Evolutionary conservation across 2,329 filamentous ascomycete genomes (phyloP).

Genomic region (Phialemoniopsis sp.): DNA sequence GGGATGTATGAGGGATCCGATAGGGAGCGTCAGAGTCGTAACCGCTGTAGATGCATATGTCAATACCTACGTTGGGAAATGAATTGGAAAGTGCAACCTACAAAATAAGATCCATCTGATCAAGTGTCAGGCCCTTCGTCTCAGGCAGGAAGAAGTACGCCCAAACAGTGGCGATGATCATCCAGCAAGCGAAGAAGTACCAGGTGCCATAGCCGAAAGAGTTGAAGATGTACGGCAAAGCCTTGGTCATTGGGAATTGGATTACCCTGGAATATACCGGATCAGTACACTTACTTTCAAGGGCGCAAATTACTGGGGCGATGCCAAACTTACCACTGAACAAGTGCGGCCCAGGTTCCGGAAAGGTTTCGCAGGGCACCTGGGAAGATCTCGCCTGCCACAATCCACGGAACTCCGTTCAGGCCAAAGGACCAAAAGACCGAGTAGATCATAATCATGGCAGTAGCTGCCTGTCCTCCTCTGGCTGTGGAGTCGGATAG

Average conservation of each 20-base stretch:
- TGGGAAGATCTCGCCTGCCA: constrained; percentile 39
- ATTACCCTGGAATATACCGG: constrained; percentile 17
- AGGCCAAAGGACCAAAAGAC: constrained; percentile 43
- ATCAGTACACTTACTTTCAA: background rate
- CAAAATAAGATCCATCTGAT: constrained; percentile 39
- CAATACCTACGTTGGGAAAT: no score
- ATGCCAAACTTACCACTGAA: constrained; percentile 27
- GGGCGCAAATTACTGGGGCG: no score
- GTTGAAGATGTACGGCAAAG: constrained; percentile 38
- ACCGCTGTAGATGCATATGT: no score
- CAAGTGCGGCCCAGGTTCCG: constrained; percentile 32
- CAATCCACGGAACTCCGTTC: constrained; percentile 41
- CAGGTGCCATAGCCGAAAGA: constrained; percentile 47
- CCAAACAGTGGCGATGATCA: constrained; percentile 42
- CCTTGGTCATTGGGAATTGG: constrained; percentile 37
- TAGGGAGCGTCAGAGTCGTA: no score
- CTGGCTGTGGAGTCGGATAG: constrained; percentile 34
- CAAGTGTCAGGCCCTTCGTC: constrained; percentile 49
- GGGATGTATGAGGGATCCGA: no score
- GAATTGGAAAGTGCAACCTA: no score
- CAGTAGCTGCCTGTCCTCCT: constrained; percentile 48
- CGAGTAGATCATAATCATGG: constrained; percentile 50
- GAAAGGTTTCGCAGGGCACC: constrained; percentile 35
- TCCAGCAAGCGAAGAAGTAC: constrained; percentile 52
- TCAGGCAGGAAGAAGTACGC: constrained; percentile 49